A percentile compares a stretch with the other conserved stretches of the same genome.
phyloP scores from a whole-genome alignment of 768 basidiomycete species.

The Russula earlei region DNA sequence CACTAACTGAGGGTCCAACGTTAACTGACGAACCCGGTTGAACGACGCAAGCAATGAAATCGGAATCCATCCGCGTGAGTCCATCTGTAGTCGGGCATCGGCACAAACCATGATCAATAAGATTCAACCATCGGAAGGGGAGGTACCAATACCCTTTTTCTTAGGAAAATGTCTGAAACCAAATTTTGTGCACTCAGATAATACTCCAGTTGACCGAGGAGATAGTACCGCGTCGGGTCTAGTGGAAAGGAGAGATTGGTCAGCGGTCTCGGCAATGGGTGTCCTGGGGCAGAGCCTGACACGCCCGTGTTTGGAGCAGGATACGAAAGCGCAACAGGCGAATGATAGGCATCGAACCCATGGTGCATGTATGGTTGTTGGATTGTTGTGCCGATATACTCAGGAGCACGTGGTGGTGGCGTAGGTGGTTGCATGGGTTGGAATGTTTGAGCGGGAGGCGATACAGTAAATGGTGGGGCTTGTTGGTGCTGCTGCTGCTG shows the following conservation, averaged over 20 bases:
- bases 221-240: constrained; percentile 55
- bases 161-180: constrained; percentile 76
- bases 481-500: constrained; percentile 1
- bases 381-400: constrained; percentile 16
- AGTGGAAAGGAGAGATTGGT: constrained; percentile 43
- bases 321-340: constrained; percentile 24
- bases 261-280: constrained; percentile 38
- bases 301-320: constrained; percentile 16
- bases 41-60: constrained; percentile 78
- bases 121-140: background rate
- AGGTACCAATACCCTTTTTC: constrained; percentile 45
- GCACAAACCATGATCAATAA: constrained; percentile 5
- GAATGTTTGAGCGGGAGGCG: constrained; percentile 17
- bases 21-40: constrained; percentile 68
- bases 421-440: constrained; percentile 21
- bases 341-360: constrained; percentile 26
- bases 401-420: background rate
- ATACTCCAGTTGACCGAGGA: constrained; percentile 83
- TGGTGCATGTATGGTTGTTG: constrained; percentile 8
- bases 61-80: constrained; percentile 78
- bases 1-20: constrained; percentile 49
- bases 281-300: constrained; percentile 24
- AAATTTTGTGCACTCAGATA: constrained; percentile 88
- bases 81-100: constrained; percentile 53
- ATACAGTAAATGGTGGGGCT: constrained; percentile 11